phyloP scores from a whole-genome alignment of 2,329 filamentous ascomycete species.

The Tolypocladium tropicale region DNA sequence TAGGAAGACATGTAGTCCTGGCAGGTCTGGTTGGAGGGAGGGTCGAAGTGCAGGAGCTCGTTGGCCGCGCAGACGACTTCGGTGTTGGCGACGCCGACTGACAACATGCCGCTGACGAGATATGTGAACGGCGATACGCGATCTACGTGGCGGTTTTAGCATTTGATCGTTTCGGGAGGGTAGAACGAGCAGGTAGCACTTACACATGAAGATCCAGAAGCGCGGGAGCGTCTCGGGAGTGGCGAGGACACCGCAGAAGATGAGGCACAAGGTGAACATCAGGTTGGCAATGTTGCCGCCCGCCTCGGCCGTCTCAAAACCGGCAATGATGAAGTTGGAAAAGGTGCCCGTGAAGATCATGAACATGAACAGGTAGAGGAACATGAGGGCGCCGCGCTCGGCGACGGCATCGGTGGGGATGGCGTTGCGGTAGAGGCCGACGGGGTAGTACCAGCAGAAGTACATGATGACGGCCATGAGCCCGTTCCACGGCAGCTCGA shows the following conservation, averaged over 20 bases:
- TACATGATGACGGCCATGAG: slow-evolving; percentile 68
- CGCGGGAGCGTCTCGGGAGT: slow-evolving; percentile 50
- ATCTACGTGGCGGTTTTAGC: slow-evolving; percentile 35
- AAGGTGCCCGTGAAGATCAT: slow-evolving; percentile 76
- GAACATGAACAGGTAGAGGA: slow-evolving; percentile 66
- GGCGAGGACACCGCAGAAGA: slow-evolving; percentile 69
- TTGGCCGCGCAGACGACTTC: slow-evolving; percentile 55
- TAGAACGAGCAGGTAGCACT: not conserved
- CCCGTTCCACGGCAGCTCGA: slow-evolving; percentile 78
- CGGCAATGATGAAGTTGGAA: slow-evolving; percentile 66
- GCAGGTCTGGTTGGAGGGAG: slow-evolving; percentile 49
- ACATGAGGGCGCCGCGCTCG: slow-evolving; percentile 68
- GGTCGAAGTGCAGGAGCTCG: slow-evolving; percentile 59
- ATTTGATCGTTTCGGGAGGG: too few relatives aligned
- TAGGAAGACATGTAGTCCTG: slow-evolving; percentile 44
- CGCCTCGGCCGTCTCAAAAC: slow-evolving; percentile 63
- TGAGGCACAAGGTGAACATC: slow-evolving; percentile 60
- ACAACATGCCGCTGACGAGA: slow-evolving; percentile 61
- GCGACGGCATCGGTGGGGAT: slow-evolving; percentile 46
- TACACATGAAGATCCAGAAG: slow-evolving; percentile 71
- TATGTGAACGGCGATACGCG: slow-evolving; percentile 76
- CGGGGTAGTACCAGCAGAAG: slow-evolving; percentile 77
- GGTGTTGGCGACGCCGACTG: slow-evolving; percentile 58
- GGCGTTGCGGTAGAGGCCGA: slow-evolving; percentile 67
- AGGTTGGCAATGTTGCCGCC: slow-evolving; percentile 69